Conservation (phyloP, 345 rosid genomes). For the Melaleuca alternifolia region DNA sequence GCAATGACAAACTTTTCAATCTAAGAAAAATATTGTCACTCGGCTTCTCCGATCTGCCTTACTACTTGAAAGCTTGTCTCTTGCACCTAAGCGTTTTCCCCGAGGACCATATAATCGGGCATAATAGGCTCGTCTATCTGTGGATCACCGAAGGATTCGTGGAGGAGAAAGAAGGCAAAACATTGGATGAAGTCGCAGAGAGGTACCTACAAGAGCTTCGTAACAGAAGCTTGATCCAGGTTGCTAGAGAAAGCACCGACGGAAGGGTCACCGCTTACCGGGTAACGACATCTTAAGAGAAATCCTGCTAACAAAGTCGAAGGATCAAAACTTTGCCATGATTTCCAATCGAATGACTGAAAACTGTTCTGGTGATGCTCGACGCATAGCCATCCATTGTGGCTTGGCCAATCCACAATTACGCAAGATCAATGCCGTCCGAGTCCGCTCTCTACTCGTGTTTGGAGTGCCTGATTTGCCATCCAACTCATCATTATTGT, state of each 20-base stretch:
- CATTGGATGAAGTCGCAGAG: slow-evolving; percentile 2
- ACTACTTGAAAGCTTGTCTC: slow-evolving; percentile 3
- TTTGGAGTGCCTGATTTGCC: background rate
- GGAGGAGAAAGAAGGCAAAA: background rate
- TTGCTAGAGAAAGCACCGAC: background rate
- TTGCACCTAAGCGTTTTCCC: slow-evolving; percentile 5
- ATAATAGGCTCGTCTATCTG: background rate
- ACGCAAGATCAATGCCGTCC: background rate
- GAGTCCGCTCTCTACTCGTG: background rate
- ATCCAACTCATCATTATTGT: background rate
- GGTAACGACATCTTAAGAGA: background rate
- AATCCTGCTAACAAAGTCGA: background rate
- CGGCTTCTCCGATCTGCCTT: background rate
- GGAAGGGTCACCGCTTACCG: background rate
- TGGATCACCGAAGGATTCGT: slow-evolving; percentile 7
- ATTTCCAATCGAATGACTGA: background rate
- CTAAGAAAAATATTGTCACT: background rate
- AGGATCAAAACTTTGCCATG: background rate
- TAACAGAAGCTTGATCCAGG: slow-evolving; percentile 1
- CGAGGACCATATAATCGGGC: background rate
- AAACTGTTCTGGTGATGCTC: background rate
- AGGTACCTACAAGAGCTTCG: background rate
- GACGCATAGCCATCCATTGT: background rate
- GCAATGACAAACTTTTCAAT: background rate
- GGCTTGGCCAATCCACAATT: background rate